Base-by-base conservation (phyloP, 2,329 filamentous ascomycete genomes). In the Berkeleyomyces rouxiae region DNA sequence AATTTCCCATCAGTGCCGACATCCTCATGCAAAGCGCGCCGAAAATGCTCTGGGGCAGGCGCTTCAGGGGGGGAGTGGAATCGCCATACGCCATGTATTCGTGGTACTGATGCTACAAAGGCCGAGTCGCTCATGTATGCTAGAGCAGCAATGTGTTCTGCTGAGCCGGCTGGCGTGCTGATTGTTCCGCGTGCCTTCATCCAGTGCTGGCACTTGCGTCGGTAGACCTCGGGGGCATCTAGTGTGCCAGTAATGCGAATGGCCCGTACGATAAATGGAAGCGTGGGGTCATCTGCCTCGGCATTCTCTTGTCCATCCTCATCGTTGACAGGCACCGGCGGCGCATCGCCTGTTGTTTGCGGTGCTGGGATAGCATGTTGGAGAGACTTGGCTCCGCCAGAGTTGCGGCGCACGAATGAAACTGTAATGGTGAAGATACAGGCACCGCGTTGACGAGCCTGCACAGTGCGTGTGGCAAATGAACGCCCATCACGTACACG, bases 341-440 rank as follows among this genome's bases (percentile, higher is more conserved):
- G 75, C 59, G 70, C 67, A 43, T 70, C 67, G 5, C 75, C 72
- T 9, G 69, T 75, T 2, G 69, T 66, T 37, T 55, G 51, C 0
- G 87, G 85, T 70, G 87, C 77, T 13, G 78, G 74, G 39, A 78
- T 78, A 2, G 83, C 81, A 75, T 96, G 90, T 63, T 82, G 73
- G 3, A 93, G 79, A 70, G 72, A 75, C 71, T 70, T 69, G 59
- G 67, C 66, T 11, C 77, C 79, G 60, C 79, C 81, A 66, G 78
- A 81, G 65, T 78, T 80, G 69, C 86, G 83, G 16, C 82, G 79
- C 70, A 87, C 86, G 72, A 99, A 97, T 66, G 87, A 93, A 74
- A 95, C 83, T 4, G 92, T 99, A 1, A 90, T 93, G 16, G 92
- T 97, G 75, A 97, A 97, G 74, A 99, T 97, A 70, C 87, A 88